Base-by-base conservation (phyloP, 306 rosid genomes). In the Albizia julibrissin region DNA sequence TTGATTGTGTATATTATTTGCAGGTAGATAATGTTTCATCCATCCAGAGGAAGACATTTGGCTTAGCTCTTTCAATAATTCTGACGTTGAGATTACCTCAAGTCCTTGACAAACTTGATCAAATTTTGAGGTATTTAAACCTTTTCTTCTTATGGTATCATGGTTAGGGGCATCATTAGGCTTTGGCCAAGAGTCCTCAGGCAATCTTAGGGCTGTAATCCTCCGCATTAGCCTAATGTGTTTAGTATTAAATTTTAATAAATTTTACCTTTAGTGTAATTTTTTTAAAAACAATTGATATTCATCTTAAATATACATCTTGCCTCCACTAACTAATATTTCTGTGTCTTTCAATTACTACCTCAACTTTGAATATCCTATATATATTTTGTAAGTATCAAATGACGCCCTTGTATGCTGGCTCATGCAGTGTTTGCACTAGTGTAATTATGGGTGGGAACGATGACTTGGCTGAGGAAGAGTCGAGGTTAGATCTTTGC, bases 21-120 rank as follows among this genome's bases (percentile, higher is more conserved):
- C 91, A 95, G 99, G 97, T 89, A 14, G 99, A 95, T 79, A 91
- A 92, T 83, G 99, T 89, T 76, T 88, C 98, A 83, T 93, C 94
- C 49, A 77, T 88, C 84, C 99, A 95, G 91, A 91, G 78, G 92
- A 93, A 93, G 90, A 85, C 88, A 43, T 90, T 89, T 87, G 99
- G 98, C 82, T 83, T 92, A 65, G 99, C 99, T 74, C 95, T 95
- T 65, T 95, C 99, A 40, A 92, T 91, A 80, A 87, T 89, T 86
- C 85, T 95, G 85, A 93, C 97, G 4, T 83, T 95, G 89, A 88
- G 99, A 88, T 82, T 95, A 82, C 95, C 98, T 59, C 98, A 93
- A 88, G 94, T 93, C 86, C 93, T 95, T 59, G 94, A 90, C 86
- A 93, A 93, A 86, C 94, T 95, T 46, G 99, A 95, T 89, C 99